phyloP scores from a whole-genome alignment of 2,329 filamentous ascomycete genomes.

The Mycosphaerella arachidis region DNA sequence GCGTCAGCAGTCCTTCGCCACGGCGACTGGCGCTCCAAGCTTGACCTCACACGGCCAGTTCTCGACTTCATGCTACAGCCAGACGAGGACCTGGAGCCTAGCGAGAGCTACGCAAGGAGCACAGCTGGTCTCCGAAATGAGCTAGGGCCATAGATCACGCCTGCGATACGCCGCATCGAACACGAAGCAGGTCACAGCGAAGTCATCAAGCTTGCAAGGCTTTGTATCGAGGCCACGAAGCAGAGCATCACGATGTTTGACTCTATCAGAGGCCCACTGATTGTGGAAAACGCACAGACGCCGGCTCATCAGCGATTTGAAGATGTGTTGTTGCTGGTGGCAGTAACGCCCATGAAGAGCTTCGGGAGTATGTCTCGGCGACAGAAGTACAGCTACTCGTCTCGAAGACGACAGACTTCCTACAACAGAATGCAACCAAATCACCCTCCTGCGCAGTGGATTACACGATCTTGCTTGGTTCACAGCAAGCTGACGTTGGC shows the following conservation, averaged over 20 bases:
- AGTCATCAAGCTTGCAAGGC: slow-evolving; percentile 24
- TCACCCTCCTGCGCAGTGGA: slow-evolving; percentile 59
- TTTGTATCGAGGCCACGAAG: slow-evolving; percentile 66
- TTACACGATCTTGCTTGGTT: background rate
- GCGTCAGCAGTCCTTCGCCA: slow-evolving; percentile 78
- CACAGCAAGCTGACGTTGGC: background rate
- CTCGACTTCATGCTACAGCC: slow-evolving; percentile 53
- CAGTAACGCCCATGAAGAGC: slow-evolving; percentile 56
- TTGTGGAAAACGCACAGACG: slow-evolving; percentile 90
- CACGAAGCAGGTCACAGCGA: slow-evolving; percentile 8
- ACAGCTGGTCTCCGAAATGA: no score
- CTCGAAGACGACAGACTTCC: slow-evolving; percentile 66
- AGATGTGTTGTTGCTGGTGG: slow-evolving; percentile 78
- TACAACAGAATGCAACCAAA: slow-evolving; percentile 62
- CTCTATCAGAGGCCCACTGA: slow-evolving; percentile 60
- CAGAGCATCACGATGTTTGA: slow-evolving; percentile 79
- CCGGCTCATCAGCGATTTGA: slow-evolving; percentile 94
- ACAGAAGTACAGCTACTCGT: slow-evolving; percentile 57
- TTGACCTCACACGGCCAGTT: slow-evolving; percentile 79
- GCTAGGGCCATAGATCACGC: background rate
- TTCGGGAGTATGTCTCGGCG: slow-evolving; percentile 55
- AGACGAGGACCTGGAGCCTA: background rate
- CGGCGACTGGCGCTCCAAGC: slow-evolving; percentile 85
- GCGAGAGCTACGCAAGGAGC: background rate
- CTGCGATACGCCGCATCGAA: slow-evolving; percentile 3